Evolutionary conservation across 768 basidiomycete species (phyloP), one percentile per base, ranked within the genome.

Genomic region (Pulveroboletus sp.): DNA sequence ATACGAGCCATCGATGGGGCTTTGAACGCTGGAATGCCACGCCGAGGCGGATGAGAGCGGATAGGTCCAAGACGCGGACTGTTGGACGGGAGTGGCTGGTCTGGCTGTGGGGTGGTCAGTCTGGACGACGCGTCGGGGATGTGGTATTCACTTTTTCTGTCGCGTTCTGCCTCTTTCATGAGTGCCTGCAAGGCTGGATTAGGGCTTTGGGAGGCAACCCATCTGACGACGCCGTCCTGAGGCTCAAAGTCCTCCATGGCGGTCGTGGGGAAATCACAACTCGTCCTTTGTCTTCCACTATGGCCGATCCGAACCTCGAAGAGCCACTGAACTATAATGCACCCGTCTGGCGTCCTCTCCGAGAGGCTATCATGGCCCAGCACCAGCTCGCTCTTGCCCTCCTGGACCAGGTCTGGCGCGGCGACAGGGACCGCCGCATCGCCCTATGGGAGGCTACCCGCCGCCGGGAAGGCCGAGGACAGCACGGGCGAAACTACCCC

Each of bases 91-190:
- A 2, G 49, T 55, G 24, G 54, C 45, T 20, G 54, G 60, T 40
- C 57, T 56, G 20, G 54, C 60, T 62, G 38, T 3, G 36, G 14
- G 10, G 43, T 24, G 6, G 36, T 56, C 37, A 43, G 45, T 17
- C 34, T 9, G 19, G 30, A 44, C 11, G 46, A 41, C 42, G 43
- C 12, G 49, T 22, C 19, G 12, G 3, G 37, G 12, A 26, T 1
- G 22, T n/a, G 36, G 39, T 6, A 55, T 62, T 38, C 43, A 65
- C 63, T 44, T 29, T 17, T 56, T 30, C 38, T 63, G 39, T 65
- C 63, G 50, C 48, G 55, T 31, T 65, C 64, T 4, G 62, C 63
- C 42, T 65, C 64, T 14, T 27, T 53, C 31, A 65, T 62, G 46
- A 65, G 62, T 0, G 55, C 60, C 16, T 53, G 62, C 23, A 66